Percentiles rank a stretch among this genome's conserved stretches.
Evolutionary conservation across 2,329 filamentous ascomycete species (phyloP).

Genomic region (Thielaviopsis musarum): DNA sequence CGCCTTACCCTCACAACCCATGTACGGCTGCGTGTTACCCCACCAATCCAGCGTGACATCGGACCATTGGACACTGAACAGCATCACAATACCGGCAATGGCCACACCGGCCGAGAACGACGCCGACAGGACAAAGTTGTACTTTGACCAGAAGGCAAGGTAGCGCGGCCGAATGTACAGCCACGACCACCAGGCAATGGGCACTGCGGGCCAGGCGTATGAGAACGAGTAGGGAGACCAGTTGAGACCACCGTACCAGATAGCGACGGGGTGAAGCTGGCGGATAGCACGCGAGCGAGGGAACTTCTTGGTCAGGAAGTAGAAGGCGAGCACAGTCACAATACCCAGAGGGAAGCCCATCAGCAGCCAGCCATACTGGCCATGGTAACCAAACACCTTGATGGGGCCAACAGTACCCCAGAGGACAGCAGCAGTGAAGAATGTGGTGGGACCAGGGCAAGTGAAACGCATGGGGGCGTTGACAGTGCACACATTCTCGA

Average conservation of each 20-base stretch:
- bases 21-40: conserved; percentile 22
- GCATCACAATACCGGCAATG: conserved; percentile 29
- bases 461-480: conserved; percentile 21
- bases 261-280: conserved; percentile 26
- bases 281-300: conserved; percentile 20
- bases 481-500: conserved; percentile 22
- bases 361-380: conserved; percentile 24
- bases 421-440: conserved; percentile 28
- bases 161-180: conserved; percentile 28
- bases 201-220: conserved; percentile 30
- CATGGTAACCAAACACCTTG: conserved; percentile 24
- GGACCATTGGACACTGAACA: conserved; percentile 29
- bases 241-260: conserved; percentile 23
- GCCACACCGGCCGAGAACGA: conserved; percentile 28
- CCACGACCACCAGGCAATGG: conserved; percentile 31
- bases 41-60: conserved; percentile 26
- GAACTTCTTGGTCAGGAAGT: conserved; percentile 15
- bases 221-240: conserved; percentile 30
- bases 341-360: conserved; percentile 22
- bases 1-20: conserved; percentile 16
- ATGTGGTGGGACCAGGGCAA: conserved; percentile 23
- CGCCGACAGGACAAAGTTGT: conserved; percentile 31
- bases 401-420: conserved; percentile 29
- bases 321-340: conserved; percentile 20
- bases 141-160: conserved; percentile 32